Evolutionary conservation across 2,329 filamentous ascomycete species (phyloP).

Genomic region (Fusarium udum): DNA sequence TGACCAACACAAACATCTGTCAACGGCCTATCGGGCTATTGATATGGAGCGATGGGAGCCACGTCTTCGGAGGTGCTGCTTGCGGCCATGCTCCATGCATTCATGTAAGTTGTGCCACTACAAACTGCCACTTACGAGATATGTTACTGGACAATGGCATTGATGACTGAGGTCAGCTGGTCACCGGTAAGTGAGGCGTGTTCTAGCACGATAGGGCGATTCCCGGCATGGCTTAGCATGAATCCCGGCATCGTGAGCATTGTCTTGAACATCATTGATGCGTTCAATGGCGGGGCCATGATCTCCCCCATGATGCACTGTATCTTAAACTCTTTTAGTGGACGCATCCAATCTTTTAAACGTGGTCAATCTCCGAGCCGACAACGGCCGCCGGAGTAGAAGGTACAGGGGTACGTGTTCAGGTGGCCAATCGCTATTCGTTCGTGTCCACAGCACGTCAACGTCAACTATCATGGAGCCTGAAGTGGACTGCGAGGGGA

Average conservation of each 20-base stretch:
- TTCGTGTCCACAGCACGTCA: constrained; percentile 31
- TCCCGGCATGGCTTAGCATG: constrained; percentile 26
- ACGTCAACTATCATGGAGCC: constrained; percentile 19
- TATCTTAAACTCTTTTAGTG: constrained; percentile 12
- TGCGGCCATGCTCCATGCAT: constrained; percentile 18
- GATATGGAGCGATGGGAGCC: constrained; percentile 5
- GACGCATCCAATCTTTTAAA: constrained; percentile 7
- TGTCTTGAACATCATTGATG: constrained; percentile 17
- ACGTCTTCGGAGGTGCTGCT: constrained; percentile 20
- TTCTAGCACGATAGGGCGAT: constrained; percentile 22
- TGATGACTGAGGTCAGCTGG: constrained; percentile 33
- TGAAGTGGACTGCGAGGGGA: constrained; percentile 28
- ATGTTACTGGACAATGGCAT: constrained; percentile 23
- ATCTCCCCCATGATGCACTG: constrained; percentile 25
- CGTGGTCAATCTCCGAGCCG: constrained; percentile 24
- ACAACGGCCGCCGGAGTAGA: constrained; percentile 16
- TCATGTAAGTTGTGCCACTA: constrained; percentile 38
- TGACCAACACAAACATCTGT: constrained; percentile 2
- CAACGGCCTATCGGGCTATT: constrained; percentile 22
- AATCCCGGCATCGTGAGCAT: constrained; percentile 7
- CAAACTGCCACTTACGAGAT: constrained; percentile 12
- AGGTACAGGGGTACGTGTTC: constrained; percentile 11
- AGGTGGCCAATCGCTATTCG: constrained; percentile 34
- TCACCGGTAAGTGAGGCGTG: constrained; percentile 25
- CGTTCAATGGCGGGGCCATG: constrained; percentile 11